Base-by-base conservation (phyloP, 352 stramenopile species). In the Pseudoperonospora humuli region DNA sequence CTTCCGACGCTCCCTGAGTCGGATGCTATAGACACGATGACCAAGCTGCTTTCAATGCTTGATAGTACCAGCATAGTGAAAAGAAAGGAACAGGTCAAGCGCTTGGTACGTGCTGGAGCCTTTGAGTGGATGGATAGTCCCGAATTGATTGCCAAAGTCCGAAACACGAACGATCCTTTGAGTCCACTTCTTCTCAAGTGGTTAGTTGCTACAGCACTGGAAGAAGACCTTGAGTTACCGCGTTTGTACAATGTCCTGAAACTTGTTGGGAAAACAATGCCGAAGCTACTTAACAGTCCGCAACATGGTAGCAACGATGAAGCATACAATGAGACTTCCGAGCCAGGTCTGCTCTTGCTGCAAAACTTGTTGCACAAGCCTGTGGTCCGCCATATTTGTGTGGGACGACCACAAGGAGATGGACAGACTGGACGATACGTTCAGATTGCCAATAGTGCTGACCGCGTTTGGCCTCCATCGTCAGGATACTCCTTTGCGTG, bases 401-500 rank as follows among this genome's bases (percentile, higher is more conserved):
- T 91, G 10, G 70, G 72, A 1, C 82, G 75, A 9, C 67, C 74
- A 17, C 65, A 78, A 20, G 57, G 59, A 33, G 50, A 56, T 5
- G 61, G 49, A 13, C 74, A 79, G 57, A 70, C 67, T 23, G 76
- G 71, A 8, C 60, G 67, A 21, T 87, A 87, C 24, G 56, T 86
- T 14, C 73, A 86, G 28, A 54, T 86, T 40, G 64, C 83, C 10
- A 84, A 82, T 31, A 71, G 50, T 38, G 39, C 38, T 7, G 76
- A 87, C 47, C 69, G 69, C 21, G 25, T 67, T 7, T 92, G 79
- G 79, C 79, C 79, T 19, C 70, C 79, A 13, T 57, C 68, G 24
- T 83, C 70, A 23, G 79, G 76, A 8, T 92, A 89, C 36, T 85
- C 74, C 0, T 86, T 89, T 54, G 72, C 72, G 2, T 88, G 72